Conservation (phyloP, 2,329 filamentous ascomycete genomes). For the Monosporascus sp. region DNA sequence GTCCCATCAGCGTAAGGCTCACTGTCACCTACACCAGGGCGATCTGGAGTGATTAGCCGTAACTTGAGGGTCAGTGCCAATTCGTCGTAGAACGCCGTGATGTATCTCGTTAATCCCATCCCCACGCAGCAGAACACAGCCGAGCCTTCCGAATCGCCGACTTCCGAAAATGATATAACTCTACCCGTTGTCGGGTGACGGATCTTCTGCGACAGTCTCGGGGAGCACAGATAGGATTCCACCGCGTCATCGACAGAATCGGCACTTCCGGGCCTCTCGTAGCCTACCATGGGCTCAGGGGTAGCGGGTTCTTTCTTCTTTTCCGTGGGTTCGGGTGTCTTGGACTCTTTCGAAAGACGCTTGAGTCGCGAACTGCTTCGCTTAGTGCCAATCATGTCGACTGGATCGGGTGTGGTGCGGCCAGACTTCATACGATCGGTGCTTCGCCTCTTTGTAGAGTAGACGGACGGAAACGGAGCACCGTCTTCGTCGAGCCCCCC, state of each 20-base stretch:
- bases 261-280: slow-evolving; percentile 70
- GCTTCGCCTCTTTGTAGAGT: slow-evolving; percentile 52
- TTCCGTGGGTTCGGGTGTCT: slow-evolving; percentile 27
- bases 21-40: slow-evolving; percentile 90
- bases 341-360: slow-evolving; percentile 46
- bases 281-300: slow-evolving; percentile 44
- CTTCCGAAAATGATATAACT: slow-evolving; percentile 91
- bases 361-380: slow-evolving; percentile 56
- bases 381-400: slow-evolving; percentile 42
- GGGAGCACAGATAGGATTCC: slow-evolving; percentile 75
- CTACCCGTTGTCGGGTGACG: slow-evolving; percentile 80
- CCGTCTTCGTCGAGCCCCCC: slow-evolving; percentile 48
- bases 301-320: slow-evolving; percentile 23
- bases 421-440: slow-evolving; percentile 41
- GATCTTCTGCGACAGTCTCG: slow-evolving; percentile 83
- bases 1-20: slow-evolving; percentile 78
- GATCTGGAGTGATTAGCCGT: slow-evolving; percentile 86
- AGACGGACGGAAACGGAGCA: slow-evolving; percentile 65
- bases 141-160: slow-evolving; percentile 85
- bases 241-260: slow-evolving; percentile 90
- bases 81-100: slow-evolving; percentile 97
- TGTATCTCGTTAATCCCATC: slow-evolving; percentile 93
- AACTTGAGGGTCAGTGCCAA: slow-evolving; percentile 83
- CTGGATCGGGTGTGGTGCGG: slow-evolving; percentile 43
- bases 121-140: slow-evolving; percentile 96